Evolutionary conservation across 495 filamentous ascomycete genomes (phyloP), one percentile per base, ranked within the genome.

Genomic region (Podospora fimiseda): DNA sequence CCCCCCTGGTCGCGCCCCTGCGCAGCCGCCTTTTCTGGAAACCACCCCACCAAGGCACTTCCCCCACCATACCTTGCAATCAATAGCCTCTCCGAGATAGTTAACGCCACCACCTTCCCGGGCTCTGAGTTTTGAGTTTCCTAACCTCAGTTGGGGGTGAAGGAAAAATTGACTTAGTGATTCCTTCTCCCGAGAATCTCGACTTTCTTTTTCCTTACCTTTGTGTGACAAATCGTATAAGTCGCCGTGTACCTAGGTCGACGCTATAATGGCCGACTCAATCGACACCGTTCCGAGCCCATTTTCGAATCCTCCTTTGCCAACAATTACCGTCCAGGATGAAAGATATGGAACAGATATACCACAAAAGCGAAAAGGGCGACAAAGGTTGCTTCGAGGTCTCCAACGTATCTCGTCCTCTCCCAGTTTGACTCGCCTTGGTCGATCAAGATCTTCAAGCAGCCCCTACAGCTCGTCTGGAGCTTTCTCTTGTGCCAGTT

Each of bases 391-490:
- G 38, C 70, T 96, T 18, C 84, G 89, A 53, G 83, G 82, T 44
- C 78, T 98, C 44, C 84, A 94, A 60, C 87, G 90, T 39, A 93
- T 97, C 53, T 87, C 90, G 14, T 96, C 93, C 2, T 90, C 87
- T 2, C 86, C 89, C 9, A 86, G 88, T 19, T 71, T 97, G 22
- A 69, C 78, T 24, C 81, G 82, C 48, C 65, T 84, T 44, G 75
- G 81, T 22, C 80, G 86, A 55, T 75, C 85, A 59, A 73, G 85
- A 58, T 79, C 80, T 51, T 75, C 82, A 43, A 81, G 83, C 54
- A 85, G 81, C 66, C 87, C 83, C 2, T 94, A 79, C 46, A 53
- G 65, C 55, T 56, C 57, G 14, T 63, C 69, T 30, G 62, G 71
- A 43, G 68, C 86, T 14, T 74, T 95, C 53, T 96, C 93, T 16